Base-by-base conservation (phyloP, 2,329 filamentous ascomycete genomes). In the Iodosphaeria phyllophila region DNA sequence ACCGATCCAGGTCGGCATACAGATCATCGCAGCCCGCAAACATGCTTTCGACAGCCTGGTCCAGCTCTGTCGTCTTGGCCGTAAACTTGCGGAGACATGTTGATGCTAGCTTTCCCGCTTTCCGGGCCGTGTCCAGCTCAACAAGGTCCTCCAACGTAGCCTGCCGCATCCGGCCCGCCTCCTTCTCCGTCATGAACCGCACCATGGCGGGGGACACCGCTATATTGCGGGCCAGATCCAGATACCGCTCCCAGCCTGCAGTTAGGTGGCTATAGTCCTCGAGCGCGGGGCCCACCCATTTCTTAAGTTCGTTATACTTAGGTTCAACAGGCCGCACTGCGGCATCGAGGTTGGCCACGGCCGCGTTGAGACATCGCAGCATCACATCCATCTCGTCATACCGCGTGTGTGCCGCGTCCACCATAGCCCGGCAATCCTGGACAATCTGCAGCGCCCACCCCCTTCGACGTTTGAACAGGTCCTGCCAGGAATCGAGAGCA, bases 401-500 rank as follows among this genome's bases (percentile, higher is more conserved):
- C 35, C 78, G 64, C 28, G 72, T 61, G 38, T 68, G 59, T 12
- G 71, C 61, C 32, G 60, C 52, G 26, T 58, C 54, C 25, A 72
- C 68, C 54, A 82, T 74, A 24, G 55, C 54, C 24, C 58, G 58
- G 37, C 79, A 86, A 35, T 74, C 71, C 14, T 74, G 67, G 5
- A 75, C 62, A 17, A 91, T 52, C 19, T 59, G 60, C 26, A 73
- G 52, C 0, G 83, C 77, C 89, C 89, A 98, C 36, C 64, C 61
- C 38, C 74, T 70, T 30, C 89, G 73, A 30, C 73, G 64, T 46
- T 74, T 75, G 56, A 89, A 93, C 13, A 95, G 59, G 22, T 73
- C 68, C 44, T 82, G 78, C 86, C 89, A 98, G 66, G 83, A 74
- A 40, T 74, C 62, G 28, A 93, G 59, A 32, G 83, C 74, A 31